Base-by-base conservation (phyloP, 2,329 filamentous ascomycete genomes). In the Epichloe bromicola region DNA sequence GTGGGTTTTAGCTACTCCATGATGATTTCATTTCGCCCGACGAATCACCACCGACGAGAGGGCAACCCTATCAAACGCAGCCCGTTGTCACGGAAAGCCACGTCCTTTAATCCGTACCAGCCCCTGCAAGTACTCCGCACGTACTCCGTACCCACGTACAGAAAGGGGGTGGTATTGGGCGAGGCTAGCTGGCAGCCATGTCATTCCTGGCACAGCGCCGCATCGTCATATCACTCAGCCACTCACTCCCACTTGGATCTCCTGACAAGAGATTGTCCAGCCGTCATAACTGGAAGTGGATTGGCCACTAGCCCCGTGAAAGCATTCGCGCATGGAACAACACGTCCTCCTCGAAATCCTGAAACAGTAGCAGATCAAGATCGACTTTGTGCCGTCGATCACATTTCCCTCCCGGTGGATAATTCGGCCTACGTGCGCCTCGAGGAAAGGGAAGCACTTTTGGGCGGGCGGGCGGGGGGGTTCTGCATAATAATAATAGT, bases 351-450 rank as follows among this genome's bases (percentile, higher is more conserved):
- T 43, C 46, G 36, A 38, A n/a, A 48, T 55, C 42, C 54, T 59
- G 57, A 57, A 57, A 58, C 55, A 54, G 51, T 51, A 47, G 56
- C 51, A 59, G 54, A 59, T 59, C 56, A 55, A 57, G 55, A 59
- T 58, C 52, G 49, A 50, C 56, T 49, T 46, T 14, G 36, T 39
- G 33, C 45, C 30, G 34, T 38, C 37, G 40, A 43, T 50, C 38
- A 20, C 38, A 47, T 20, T 40, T 33, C 11, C 11, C 40, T 2
- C 17, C 23, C 19, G 26, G 40, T 17, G 23, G 15, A 26, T 34
- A 11, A 19, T 30, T 41, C 46, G 20, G 46, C 5, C 46, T 40
- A 26, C 6, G 23, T 26, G 12, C 26, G 30, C 37, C 43, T 39
- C 36, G 26, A 30, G 10, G 26, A 11, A 8, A 10, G 26, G 8